phyloP scores from a whole-genome alignment of 495 filamentous ascomycete genomes.

The Penicillium turbatum region DNA sequence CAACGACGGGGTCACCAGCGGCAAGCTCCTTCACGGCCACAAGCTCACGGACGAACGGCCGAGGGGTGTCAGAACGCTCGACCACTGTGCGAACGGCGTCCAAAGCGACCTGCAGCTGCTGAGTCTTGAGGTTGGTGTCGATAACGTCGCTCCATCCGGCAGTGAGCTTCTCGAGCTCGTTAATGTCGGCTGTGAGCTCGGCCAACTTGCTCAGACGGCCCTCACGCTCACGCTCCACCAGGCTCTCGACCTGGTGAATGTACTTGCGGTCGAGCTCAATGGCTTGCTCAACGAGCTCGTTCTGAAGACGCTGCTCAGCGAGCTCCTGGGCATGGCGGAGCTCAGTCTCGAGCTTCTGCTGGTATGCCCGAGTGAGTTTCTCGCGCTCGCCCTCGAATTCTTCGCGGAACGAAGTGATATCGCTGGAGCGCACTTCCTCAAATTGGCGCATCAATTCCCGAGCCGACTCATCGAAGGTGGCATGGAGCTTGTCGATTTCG shows the following conservation, averaged over 20 bases:
- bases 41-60: conserved; percentile 84
- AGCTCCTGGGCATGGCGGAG: conserved; percentile 68
- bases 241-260: conserved; percentile 66
- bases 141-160: conserved; percentile 81
- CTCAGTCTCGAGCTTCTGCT: conserved; percentile 72
- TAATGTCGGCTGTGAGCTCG: conserved; percentile 70
- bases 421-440: conserved; percentile 64
- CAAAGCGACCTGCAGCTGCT: conserved; percentile 90
- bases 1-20: conserved; percentile 72
- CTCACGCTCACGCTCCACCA: conserved; percentile 84
- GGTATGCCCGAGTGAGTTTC: conserved; percentile 67
- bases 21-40: conserved; percentile 92
- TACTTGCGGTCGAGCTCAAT: conserved; percentile 82
- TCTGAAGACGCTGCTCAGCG: conserved; percentile 72
- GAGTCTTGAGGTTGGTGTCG: conserved; percentile 83
- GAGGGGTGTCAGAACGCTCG: conserved; percentile 65
- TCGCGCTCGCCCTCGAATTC: conserved; percentile 89
- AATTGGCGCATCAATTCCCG: conserved; percentile 69
- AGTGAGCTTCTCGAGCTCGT: conserved; percentile 79
- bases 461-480: conserved; percentile 75
- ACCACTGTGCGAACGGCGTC: conserved; percentile 84
- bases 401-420: conserved; percentile 73
- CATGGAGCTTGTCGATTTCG: conserved; percentile 64
- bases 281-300: conserved; percentile 86
- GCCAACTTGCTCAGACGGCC: conserved; percentile 80